Evolutionary conservation across 2,329 filamentous ascomycete genomes (phyloP).

Genomic region (Immersiporthe knoxdaviesiana): DNA sequence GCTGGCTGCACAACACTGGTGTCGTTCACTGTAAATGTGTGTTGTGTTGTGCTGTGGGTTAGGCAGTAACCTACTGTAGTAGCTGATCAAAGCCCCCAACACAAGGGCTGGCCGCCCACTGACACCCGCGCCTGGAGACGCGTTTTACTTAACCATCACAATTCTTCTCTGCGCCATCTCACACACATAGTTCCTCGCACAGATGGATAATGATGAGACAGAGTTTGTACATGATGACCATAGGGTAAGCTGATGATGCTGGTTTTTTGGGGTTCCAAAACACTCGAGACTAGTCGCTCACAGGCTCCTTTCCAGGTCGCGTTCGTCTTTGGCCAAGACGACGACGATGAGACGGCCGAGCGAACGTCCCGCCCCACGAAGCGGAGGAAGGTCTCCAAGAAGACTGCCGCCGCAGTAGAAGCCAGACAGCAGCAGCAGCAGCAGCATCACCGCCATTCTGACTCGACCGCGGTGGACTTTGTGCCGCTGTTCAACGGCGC

Average conservation of each 20-base stretch:
- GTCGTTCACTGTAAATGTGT: background rate
- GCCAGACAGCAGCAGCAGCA: too few relatives aligned
- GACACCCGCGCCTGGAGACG: background rate
- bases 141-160: background rate
- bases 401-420: conserved; percentile 31
- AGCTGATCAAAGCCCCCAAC: background rate
- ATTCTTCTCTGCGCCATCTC: background rate
- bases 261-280: too few relatives aligned
- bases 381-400: conserved; percentile 57
- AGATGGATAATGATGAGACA: conserved; percentile 21
- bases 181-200: background rate
- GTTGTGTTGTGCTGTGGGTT: background rate
- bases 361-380: conserved; percentile 53
- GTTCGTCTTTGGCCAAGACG: conserved; percentile 63
- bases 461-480: conserved; percentile 40
- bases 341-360: conserved; percentile 40
- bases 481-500: conserved; percentile 57
- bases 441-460: conserved; percentile 31
- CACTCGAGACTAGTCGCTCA: conserved; percentile 8
- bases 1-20: background rate
- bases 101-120: background rate
- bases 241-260: conserved; percentile 42
- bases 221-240: conserved; percentile 48
- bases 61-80: background rate
- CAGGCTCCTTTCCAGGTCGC: conserved; percentile 51